Conservation (phyloP, 2,329 filamentous ascomycete genomes). For the Fusarium verticillioides region DNA sequence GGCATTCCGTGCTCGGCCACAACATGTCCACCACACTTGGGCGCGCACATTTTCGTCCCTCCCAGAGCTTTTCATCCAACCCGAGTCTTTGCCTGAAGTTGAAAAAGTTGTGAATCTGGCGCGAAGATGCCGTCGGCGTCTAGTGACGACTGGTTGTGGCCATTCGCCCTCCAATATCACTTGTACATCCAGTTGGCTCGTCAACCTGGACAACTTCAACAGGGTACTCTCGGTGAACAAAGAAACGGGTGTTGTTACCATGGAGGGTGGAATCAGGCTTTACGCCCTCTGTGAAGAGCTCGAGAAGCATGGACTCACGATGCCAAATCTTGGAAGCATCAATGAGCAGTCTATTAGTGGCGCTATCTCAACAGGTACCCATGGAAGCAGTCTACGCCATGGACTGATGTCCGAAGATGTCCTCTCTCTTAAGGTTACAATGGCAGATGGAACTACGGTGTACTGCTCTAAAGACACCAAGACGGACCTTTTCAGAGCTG, state of each 20-base stretch:
- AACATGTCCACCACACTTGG: slow-evolving; percentile 91
- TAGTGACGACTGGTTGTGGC: slow-evolving; percentile 88
- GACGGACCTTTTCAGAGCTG: slow-evolving; percentile 85
- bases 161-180: slow-evolving; percentile 94
- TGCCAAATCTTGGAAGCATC: slow-evolving; percentile 95
- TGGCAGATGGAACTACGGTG: slow-evolving; percentile 81
- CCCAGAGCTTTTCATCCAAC: slow-evolving; percentile 91
- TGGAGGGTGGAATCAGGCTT: slow-evolving; percentile 90
- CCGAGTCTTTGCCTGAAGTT: slow-evolving; percentile 81
- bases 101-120: slow-evolving; percentile 86
- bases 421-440: slow-evolving; percentile 78
- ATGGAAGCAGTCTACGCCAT: slow-evolving; percentile 86
- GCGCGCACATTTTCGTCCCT: slow-evolving; percentile 89
- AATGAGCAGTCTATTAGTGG: slow-evolving; percentile 93
- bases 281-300: slow-evolving; percentile 78
- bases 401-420: slow-evolving; percentile 87
- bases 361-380: slow-evolving; percentile 91
- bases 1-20: slow-evolving; percentile 79
- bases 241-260: slow-evolving; percentile 73
- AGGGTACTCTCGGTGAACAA: slow-evolving; percentile 76
- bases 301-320: slow-evolving; percentile 79
- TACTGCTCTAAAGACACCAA: slow-evolving; percentile 77
- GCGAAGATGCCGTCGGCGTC: slow-evolving; percentile 79
- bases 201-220: slow-evolving; percentile 89
- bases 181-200: slow-evolving; percentile 91